These are phyloP conservation scores for Fraxinus velutina DNA, from an alignment of 305 asterid species.

Conservation along the genomic window DNA sequence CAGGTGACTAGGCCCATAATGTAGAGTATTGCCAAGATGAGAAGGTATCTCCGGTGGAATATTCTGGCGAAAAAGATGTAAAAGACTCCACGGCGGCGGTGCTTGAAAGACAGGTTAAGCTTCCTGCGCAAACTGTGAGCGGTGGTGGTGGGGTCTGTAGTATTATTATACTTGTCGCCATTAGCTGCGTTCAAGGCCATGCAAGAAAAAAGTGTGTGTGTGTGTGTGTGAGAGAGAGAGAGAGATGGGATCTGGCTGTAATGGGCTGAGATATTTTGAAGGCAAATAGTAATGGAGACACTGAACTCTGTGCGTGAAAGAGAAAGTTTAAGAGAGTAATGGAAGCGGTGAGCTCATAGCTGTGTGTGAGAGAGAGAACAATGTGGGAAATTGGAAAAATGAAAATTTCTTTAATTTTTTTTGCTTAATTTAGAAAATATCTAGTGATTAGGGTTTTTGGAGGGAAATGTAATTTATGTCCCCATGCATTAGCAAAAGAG, in stretches of 20 bases:
- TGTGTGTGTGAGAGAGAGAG: not conserved
- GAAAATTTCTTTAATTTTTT: not conserved
- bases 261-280: not conserved
- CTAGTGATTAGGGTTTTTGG: not conserved
- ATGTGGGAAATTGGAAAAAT: slow-evolving; percentile 5
- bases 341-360: not conserved
- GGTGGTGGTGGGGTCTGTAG: slow-evolving; percentile 40
- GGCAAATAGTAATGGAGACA: not conserved
- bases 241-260: slow-evolving; percentile 21
- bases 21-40: slow-evolving; percentile 48
- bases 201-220: slow-evolving; percentile 28
- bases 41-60: slow-evolving; percentile 43
- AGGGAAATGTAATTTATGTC: slow-evolving; percentile 21
- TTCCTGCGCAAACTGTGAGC: slow-evolving; percentile 38
- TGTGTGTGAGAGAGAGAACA: not conserved
- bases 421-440: not conserved
- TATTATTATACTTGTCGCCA: not conserved
- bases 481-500: not conserved
- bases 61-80: slow-evolving; percentile 39
- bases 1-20: slow-evolving; percentile 64
- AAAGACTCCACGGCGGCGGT: slow-evolving; percentile 40
- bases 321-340: not conserved
- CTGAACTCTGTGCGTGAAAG: not conserved
- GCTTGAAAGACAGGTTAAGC: slow-evolving; percentile 45
- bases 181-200: slow-evolving; percentile 39